Conservation (phyloP, 495 filamentous ascomycete species). For the Patellaria atrata region DNA sequence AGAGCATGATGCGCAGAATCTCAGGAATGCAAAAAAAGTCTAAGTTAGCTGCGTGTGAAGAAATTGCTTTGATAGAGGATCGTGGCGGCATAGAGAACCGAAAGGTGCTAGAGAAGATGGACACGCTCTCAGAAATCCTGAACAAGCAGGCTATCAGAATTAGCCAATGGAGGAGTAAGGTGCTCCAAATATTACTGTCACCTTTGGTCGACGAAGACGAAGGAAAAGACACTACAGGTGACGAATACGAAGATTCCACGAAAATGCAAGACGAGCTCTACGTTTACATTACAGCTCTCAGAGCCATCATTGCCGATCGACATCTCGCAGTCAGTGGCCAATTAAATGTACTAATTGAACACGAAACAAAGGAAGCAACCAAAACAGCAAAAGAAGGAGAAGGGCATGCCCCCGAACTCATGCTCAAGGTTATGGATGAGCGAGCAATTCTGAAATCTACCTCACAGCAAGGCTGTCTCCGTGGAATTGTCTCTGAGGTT, state of each 20-base stretch:
- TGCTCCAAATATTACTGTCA: constrained; percentile 52
- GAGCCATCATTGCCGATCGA: constrained; percentile 63
- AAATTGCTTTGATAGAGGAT: constrained; percentile 36
- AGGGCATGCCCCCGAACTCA: constrained; percentile 57
- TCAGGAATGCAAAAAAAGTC: constrained; percentile 32
- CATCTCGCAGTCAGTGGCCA: constrained; percentile 61
- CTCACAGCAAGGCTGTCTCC: constrained; percentile 45
- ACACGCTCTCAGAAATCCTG: constrained; percentile 39
- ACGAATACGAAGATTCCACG: constrained; percentile 80
- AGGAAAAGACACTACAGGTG: constrained; percentile 57
- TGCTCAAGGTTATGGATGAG: constrained; percentile 43
- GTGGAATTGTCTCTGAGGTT: constrained; percentile 52
- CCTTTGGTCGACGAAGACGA: constrained; percentile 74
- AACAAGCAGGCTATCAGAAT: constrained; percentile 56
- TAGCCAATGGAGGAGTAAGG: constrained; percentile 55
- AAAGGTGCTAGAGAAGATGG: constrained; percentile 39
- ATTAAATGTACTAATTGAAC: constrained; percentile 59
- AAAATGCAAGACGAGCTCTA: constrained; percentile 75
- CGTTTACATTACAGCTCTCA: constrained; percentile 64
- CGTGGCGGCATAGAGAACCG: constrained; percentile 49
- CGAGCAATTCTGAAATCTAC: constrained; percentile 45
- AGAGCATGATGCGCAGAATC: constrained; percentile 38
- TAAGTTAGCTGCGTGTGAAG: constrained; percentile 49
- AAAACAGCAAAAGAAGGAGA: constrained; percentile 43
- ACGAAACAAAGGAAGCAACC: constrained; percentile 50